Evolutionary conservation across 2,329 filamentous ascomycete genomes (phyloP).

Genomic region (Cercospora beticola): DNA sequence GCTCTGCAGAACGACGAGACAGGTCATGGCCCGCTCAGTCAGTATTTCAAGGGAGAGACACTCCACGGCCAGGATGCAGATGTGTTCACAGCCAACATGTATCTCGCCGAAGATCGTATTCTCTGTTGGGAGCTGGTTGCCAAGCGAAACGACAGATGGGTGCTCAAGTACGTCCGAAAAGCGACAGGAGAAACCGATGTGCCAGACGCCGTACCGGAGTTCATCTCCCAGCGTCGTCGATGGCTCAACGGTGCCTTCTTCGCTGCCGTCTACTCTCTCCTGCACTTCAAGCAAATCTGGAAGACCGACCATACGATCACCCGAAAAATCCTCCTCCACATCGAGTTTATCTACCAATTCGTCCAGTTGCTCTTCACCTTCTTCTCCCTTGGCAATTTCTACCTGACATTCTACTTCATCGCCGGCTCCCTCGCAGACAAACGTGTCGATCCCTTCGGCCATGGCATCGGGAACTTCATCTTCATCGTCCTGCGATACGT

Average conservation of each 20-base stretch:
- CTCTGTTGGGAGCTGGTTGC: slow-evolving; percentile 94
- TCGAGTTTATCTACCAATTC: slow-evolving; percentile 95
- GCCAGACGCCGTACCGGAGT: slow-evolving; percentile 89
- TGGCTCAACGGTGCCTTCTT: slow-evolving; percentile 99
- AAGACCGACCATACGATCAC: slow-evolving; percentile 83
- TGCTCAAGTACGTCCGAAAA: slow-evolving; percentile 95
- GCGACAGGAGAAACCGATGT: slow-evolving; percentile 98
- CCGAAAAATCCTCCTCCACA: slow-evolving; percentile 86
- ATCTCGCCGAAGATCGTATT: slow-evolving; percentile 84
- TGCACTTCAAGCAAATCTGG: slow-evolving; percentile 94
- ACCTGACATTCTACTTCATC: slow-evolving; percentile 97
- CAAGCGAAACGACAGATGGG: slow-evolving; percentile 92
- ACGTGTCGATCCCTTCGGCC: slow-evolving; percentile 83
- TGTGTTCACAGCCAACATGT: slow-evolving; percentile 97
- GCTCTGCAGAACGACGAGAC: slow-evolving; percentile 95
- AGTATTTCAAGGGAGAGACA: slow-evolving; percentile 99
- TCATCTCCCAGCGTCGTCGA: slow-evolving; percentile 90
- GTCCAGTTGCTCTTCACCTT: slow-evolving; percentile 92
- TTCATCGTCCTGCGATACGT: slow-evolving; percentile 84
- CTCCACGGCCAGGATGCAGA: slow-evolving; percentile 94
- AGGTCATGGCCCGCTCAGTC: slow-evolving; percentile 89
- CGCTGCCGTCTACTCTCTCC: slow-evolving; percentile 92
- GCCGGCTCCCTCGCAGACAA: slow-evolving; percentile 82
- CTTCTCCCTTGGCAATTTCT: slow-evolving; percentile 97
- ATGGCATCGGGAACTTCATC: slow-evolving; percentile 78